These are phyloP conservation scores for Crithidia bombi DNA, from an alignment of 208 protist species.

Conservation along the genomic window DNA sequence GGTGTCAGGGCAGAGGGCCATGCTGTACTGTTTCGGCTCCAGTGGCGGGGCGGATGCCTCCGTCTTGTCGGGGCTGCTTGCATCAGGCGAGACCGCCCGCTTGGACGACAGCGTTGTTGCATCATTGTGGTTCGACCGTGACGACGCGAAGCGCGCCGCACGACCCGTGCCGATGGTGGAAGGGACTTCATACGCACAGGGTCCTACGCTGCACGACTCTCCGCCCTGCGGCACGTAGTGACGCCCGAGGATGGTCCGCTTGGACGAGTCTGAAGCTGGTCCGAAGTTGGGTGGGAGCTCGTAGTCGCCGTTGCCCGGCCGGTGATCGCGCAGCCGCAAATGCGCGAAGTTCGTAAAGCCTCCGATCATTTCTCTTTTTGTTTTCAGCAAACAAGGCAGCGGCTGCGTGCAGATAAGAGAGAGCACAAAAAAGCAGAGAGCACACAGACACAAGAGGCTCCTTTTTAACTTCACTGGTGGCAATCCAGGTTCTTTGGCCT, in stretches of 20 bases:
- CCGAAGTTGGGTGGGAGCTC: conserved; percentile 50
- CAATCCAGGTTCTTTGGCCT: too few species aligned
- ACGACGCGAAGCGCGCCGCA: conserved; percentile 46
- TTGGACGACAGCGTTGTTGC: background rate
- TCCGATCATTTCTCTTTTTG: conserved; percentile 38
- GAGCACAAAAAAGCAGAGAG: conserved; percentile 10
- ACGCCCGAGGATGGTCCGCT: conserved; percentile 50
- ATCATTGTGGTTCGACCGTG: background rate
- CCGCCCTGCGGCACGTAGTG: conserved; percentile 22
- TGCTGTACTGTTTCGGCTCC: conserved; percentile 74
- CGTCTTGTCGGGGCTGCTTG: background rate
- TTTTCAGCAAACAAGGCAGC: too few species aligned
- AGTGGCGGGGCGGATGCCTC: background rate
- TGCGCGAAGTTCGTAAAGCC: conserved; percentile 84
- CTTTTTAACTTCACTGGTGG: background rate
- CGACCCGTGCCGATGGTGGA: conserved; percentile 65
- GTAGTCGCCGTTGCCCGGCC: conserved; percentile 71
- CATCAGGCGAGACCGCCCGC: background rate
- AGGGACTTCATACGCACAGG: conserved; percentile 69
- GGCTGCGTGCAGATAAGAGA: background rate
- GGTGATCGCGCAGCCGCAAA: conserved; percentile 74
- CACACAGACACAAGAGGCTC: background rate
- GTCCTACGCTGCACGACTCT: conserved; percentile 49
- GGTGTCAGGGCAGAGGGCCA: conserved; percentile 63
- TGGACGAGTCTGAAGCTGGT: conserved; percentile 38